Evolutionary conservation across 1,139 yeast species (phyloP), one percentile per base, ranked within the genome.

Genomic region (Lodderomyces jiufengensis): DNA sequence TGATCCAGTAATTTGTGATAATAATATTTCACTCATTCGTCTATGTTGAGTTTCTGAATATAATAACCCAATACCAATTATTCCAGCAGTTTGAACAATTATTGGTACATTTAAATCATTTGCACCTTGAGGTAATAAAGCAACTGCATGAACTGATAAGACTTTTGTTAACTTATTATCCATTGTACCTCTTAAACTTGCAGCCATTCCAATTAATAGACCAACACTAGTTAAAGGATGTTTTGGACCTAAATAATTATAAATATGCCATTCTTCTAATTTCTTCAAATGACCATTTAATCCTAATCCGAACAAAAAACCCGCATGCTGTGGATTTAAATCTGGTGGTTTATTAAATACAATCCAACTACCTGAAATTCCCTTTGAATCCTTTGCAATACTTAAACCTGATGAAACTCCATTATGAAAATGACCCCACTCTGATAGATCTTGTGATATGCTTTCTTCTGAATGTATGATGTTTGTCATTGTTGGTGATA

Each of bases 201-300:
- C 96, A 10, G 97, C 80, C 87, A 92, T 83, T 2, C 99, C 99
- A 21, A 94, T 63, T 24, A 94, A 64, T 30, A 92, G 63, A 0
- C 97, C 97, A 27, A 88, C 81, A 56, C 95, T 85, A 0, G 95
- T 86, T 34, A 77, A 74, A 2, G 84, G 78, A 52, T 86, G 92
- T 49, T 94, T 90, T 1, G 96, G 95, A 0, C 96, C 95, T 35
- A 94, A 63, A 47, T 88, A 90, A 51, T 92, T 90, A 57, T 88
- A 94, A 22, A 94, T 84, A 54, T 90, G 97, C 97, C 98, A 94
- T 54, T 92, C 97, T 51, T 94, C 97, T 23, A 94, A 63, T 31
- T 72, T 72, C 43, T 77, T 80, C 46, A 94, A 61, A 54, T 90
- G 96, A 0, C 97, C 97, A 61, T 87, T 87, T 29, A 94, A 65